Evolutionary conservation across 108 stramenopile species (phyloP), one percentile per base, ranked within the genome.

Genomic region (Pseudonitzschia multiseries): DNA sequence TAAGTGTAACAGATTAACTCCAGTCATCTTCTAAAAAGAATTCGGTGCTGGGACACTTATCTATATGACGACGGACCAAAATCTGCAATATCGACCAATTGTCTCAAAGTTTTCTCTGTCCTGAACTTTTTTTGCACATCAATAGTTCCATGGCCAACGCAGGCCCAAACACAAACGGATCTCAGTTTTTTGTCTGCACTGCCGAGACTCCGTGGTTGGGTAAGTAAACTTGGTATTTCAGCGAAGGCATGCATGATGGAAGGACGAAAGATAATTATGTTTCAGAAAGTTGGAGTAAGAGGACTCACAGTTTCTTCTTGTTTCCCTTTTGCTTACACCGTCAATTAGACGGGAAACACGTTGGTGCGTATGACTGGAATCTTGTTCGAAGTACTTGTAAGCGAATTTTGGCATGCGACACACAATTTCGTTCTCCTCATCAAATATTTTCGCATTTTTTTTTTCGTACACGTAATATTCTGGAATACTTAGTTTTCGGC

Each of bases 181-280:
- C 66, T 43, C 77, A 83, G 76, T 97, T 97, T 81, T 97, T 97
- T 72, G 90, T 99, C 69, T 97, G 96, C 86, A 95, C 94, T n/a
- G 93, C 81, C 54, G 89, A 89, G 51, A 94, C 94, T 31, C 85
- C 94, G 14, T 96, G 96, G 96, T 87, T 97, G 72, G 92, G 97
- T 76, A 59, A n/a, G 57, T 59, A 59, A 32, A 24, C 29, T 59
- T 20, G 12, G 1, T 48, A 10, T 48, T 48, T 48, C 1, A 2
- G 12, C 4, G 18, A 42, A 18, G 18, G 12, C 12, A 18, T 48
- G 18, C 8, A 14, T 14, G 46, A 14, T 8, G 17, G 9, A 14
- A 48, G 46, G 17, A 10, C 14, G 46, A 48, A 18, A 48, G 46
- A 48, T 10, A 14, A 14, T 1, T 14, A 48, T 18, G 2, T 2